These are phyloP conservation scores for Cadophora malorum DNA, from an alignment of 2,329 filamentous ascomycete genomes.

Conservation along the genomic window DNA sequence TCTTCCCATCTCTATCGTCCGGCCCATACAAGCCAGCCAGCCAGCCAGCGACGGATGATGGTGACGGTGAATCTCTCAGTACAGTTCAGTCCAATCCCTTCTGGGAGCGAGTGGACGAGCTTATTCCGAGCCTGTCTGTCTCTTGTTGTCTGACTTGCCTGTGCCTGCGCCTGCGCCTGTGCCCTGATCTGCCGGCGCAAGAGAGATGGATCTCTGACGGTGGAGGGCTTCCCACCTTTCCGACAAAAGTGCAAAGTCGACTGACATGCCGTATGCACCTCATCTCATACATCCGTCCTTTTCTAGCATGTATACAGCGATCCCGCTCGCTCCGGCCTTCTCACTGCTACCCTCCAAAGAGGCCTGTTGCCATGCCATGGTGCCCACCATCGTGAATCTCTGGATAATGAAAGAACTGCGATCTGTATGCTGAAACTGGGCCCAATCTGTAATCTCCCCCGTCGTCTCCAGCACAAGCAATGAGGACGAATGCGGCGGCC, in stretches of 20 bases:
- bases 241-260: constrained; percentile 28
- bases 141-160: constrained; percentile 11
- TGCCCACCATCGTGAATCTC: constrained; percentile 12
- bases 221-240: constrained; percentile 33
- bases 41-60: not conserved
- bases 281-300: constrained; percentile 27
- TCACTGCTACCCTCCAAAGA: constrained; percentile 16
- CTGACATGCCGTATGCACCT: constrained; percentile 29
- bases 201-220: constrained; percentile 15
- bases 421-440: constrained; percentile 10
- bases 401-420: constrained; percentile 6
- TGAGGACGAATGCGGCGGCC: constrained; percentile 11
- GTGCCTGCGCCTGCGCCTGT: constrained; percentile 13
- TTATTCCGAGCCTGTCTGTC: not conserved
- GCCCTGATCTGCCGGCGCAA: constrained; percentile 39
- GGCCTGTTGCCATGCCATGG: constrained; percentile 13
- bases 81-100: constrained; percentile 10
- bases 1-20: not conserved
- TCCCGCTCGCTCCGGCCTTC: constrained; percentile 23
- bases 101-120: constrained; percentile 4
- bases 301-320: constrained; percentile 20
- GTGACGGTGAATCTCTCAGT: not conserved
- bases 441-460: constrained; percentile 16
- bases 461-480: constrained; percentile 18
- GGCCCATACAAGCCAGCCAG: no score